Percentiles rank a stretch among this genome's conserved stretches.
Evolutionary conservation across 495 filamentous ascomycete species (phyloP).

Genomic region (Pseudomonodictys pantanalensis): DNA sequence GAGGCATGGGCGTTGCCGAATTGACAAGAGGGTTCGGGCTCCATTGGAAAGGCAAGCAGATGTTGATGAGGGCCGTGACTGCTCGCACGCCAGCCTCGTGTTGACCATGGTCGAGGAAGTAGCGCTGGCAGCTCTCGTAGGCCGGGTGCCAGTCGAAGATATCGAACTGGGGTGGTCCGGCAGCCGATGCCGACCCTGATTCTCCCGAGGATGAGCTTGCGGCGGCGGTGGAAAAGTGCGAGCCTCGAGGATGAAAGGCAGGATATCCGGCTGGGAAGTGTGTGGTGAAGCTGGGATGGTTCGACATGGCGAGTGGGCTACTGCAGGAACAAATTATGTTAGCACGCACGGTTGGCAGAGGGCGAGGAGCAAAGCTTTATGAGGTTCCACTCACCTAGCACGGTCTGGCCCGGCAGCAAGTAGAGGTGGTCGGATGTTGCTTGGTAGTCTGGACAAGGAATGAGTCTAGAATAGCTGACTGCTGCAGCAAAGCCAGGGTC

Average conservation of each 20-base stretch:
- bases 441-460: too few relatives aligned
- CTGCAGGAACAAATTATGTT: conserved; percentile 21
- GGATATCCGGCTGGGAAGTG: conserved; percentile 10
- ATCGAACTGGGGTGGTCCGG: conserved; percentile 57
- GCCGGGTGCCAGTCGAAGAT: conserved; percentile 91
- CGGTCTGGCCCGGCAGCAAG: too few relatives aligned
- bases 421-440: too few relatives aligned
- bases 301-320: conserved; percentile 11
- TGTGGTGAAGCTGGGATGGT: conserved; percentile 18
- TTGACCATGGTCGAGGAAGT: conserved; percentile 92
- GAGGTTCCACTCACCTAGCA: conserved; percentile 8
- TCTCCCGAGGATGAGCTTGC: conserved; percentile 17
- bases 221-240: conserved; percentile 15
- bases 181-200: conserved; percentile 15
- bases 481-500: too few relatives aligned
- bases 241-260: conserved; percentile 15
- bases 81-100: conserved; percentile 80
- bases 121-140: conserved; percentile 86
- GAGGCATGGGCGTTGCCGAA: conserved; percentile 37
- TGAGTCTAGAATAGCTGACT: too few relatives aligned
- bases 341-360: conserved; percentile 5
- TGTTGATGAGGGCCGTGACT: conserved; percentile 88
- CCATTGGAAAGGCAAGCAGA: conserved; percentile 68
- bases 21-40: conserved; percentile 39
- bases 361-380: not conserved